These are phyloP conservation scores for Pilatotrama ljubarskyi DNA, from an alignment of 768 basidiomycete genomes.

Conservation along the genomic window DNA sequence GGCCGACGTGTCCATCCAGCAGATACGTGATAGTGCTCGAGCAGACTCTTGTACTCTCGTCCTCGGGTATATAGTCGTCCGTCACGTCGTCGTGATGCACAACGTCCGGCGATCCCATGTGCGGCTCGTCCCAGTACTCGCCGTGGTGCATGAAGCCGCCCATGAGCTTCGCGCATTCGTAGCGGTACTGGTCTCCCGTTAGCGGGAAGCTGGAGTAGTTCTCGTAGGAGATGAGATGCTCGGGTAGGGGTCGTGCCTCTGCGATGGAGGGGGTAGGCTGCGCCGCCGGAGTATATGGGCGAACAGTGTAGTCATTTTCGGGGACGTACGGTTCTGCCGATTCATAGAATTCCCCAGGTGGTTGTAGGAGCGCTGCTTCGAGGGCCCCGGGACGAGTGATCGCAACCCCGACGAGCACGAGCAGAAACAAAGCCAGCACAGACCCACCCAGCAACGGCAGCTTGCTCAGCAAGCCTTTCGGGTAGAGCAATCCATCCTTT, in stretches of 20 bases:
- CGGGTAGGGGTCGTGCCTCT: constrained; percentile 20
- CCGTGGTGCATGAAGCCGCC: constrained; percentile 48
- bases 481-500: constrained; percentile 5
- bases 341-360: constrained; percentile 4
- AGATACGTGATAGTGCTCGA: constrained; percentile 70
- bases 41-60: constrained; percentile 38
- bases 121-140: constrained; percentile 49
- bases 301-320: constrained; percentile 16
- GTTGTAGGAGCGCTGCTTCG: constrained; percentile 12
- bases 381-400: constrained; percentile 44
- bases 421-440: constrained; percentile 44
- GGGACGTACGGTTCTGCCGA: constrained; percentile 16
- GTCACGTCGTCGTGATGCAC: constrained; percentile 31
- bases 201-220: constrained; percentile 63
- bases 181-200: constrained; percentile 52
- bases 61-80: constrained; percentile 29
- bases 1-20: constrained; percentile 64
- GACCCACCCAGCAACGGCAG: constrained; percentile 48
- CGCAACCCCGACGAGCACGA: constrained; percentile 50
- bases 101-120: constrained; percentile 33
- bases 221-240: constrained; percentile 49
- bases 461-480: constrained; percentile 21
- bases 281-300: constrained; percentile 11
- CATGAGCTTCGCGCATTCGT: constrained; percentile 55
- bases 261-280: constrained; percentile 23